phyloP scores from a whole-genome alignment of 768 basidiomycete genomes.

The Russula foetens region DNA sequence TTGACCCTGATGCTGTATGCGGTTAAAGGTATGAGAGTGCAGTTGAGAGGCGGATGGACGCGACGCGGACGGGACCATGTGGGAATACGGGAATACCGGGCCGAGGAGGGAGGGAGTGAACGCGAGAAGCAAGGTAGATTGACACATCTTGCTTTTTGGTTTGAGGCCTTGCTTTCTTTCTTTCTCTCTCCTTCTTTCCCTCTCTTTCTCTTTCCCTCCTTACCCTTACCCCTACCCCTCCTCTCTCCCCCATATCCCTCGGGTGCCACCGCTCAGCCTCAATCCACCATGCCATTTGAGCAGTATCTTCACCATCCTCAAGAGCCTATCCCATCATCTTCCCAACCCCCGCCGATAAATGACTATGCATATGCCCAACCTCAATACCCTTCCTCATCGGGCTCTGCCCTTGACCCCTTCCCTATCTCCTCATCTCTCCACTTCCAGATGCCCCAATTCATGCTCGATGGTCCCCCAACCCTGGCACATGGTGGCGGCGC shows the following conservation, averaged over 20 bases:
- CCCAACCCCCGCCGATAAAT: conserved; percentile 5
- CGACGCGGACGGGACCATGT: too few relatives aligned
- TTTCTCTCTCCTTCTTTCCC: background rate
- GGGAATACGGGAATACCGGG: conserved; percentile 29
- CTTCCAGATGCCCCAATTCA: conserved; percentile 61
- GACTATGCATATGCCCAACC: conserved; percentile 9
- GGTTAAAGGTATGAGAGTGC: too few relatives aligned
- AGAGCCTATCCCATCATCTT: conserved; percentile 3
- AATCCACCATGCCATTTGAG: conserved; percentile 18
- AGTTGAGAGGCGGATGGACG: too few relatives aligned
- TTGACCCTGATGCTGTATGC: too few relatives aligned
- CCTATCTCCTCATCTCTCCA: conserved; percentile 13
- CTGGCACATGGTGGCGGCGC: conserved; percentile 68
- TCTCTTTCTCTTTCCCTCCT: background rate
- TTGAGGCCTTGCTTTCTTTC: background rate
- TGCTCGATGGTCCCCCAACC: conserved; percentile 47
- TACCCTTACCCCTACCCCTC: too few relatives aligned
- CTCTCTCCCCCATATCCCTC: too few relatives aligned
- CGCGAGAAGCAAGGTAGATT: background rate
- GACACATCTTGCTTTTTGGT: background rate
- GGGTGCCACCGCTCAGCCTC: too few relatives aligned
- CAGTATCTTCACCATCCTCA: conserved; percentile 13
- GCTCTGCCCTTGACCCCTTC: conserved; percentile 1
- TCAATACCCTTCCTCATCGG: conserved; percentile 3
- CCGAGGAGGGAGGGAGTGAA: conserved; percentile 10